Evolutionary conservation across 1,284 basidiomycete genomes (phyloP).

Genomic region (Sporisorium graminicola): DNA sequence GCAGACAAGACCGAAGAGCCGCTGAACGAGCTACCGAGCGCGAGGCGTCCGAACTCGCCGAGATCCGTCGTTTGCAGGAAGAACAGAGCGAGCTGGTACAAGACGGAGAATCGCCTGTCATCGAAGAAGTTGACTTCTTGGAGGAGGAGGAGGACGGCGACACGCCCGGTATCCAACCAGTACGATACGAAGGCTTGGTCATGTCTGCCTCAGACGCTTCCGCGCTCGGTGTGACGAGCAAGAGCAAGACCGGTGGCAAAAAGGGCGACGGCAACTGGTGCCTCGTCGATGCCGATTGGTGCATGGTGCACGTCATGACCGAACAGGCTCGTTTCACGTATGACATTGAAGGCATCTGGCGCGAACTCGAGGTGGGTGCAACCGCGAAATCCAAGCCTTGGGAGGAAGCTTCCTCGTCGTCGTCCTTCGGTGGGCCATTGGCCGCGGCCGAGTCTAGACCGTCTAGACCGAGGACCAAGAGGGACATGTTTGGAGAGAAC

Average conservation of each 20-base stretch:
- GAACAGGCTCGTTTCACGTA: slow-evolving; percentile 58
- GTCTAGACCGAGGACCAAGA: slow-evolving; percentile 14
- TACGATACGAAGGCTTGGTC: slow-evolving; percentile 63
- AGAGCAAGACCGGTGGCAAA: slow-evolving; percentile 47
- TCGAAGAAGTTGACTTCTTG: slow-evolving; percentile 26
- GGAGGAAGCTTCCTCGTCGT: slow-evolving; percentile 23
- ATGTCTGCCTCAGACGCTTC: slow-evolving; percentile 50
- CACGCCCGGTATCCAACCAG: slow-evolving; percentile 39
- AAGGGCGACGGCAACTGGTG: slow-evolving; percentile 68
- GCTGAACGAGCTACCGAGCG: slow-evolving; percentile 33
- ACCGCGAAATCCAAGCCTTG: slow-evolving; percentile 27
- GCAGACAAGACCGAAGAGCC: slow-evolving; percentile 44
- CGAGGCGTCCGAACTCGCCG: slow-evolving; percentile 39
- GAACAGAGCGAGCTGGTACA: slow-evolving; percentile 39
- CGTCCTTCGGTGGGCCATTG: neutral
- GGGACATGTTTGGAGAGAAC: slow-evolving; percentile 36
- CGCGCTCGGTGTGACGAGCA: slow-evolving; percentile 29
- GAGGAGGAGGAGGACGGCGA: slow-evolving; percentile 33
- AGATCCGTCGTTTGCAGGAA: slow-evolving; percentile 31
- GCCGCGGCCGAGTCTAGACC: slow-evolving; percentile 2
- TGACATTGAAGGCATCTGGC: slow-evolving; percentile 64
- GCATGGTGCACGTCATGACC: slow-evolving; percentile 68
- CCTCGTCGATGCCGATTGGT: slow-evolving; percentile 68
- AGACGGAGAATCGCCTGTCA: slow-evolving; percentile 34
- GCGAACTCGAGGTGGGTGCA: slow-evolving; percentile 40